Evolutionary conservation across 495 filamentous ascomycete species (phyloP).

Genomic region (Neurospora sublineolata): DNA sequence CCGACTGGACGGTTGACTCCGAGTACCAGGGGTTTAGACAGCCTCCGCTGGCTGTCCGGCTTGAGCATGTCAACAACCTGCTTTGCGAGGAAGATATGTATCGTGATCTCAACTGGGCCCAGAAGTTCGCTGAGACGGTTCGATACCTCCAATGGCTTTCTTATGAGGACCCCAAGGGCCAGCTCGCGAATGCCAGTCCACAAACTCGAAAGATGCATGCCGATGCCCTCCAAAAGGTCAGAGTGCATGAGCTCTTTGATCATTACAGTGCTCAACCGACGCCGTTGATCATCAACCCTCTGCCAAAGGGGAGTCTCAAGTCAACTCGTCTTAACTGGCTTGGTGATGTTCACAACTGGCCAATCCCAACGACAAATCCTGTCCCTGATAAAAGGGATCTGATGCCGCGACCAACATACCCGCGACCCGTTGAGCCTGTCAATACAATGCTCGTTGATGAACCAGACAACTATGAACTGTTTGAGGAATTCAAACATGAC

Average conservation of each 20-base stretch:
- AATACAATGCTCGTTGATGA: slow-evolving; percentile 7
- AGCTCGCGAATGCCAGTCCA: slow-evolving; percentile 8
- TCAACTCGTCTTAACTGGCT: slow-evolving; percentile 15
- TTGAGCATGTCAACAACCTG: slow-evolving; percentile 18
- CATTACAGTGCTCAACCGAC: slow-evolving; percentile 10
- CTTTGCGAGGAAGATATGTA: slow-evolving; percentile 23
- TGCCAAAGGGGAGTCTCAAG: slow-evolving; percentile 3
- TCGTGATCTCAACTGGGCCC: slow-evolving; percentile 16
- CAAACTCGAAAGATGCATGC: slow-evolving; percentile 11
- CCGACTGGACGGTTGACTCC: slow-evolving; percentile 14
- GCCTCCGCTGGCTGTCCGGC: slow-evolving; percentile 14
- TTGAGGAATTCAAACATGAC: not conserved
- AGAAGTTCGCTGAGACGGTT: slow-evolving; percentile 8
- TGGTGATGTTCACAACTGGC: slow-evolving; percentile 6
- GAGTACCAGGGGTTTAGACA: slow-evolving; percentile 10
- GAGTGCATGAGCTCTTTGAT: slow-evolving; percentile 17
- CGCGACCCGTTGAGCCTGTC: slow-evolving; percentile 1
- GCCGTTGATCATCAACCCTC: slow-evolving; percentile 4
- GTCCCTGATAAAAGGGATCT: slow-evolving; percentile 1
- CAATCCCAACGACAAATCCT: not conserved
- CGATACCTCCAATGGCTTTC: slow-evolving; percentile 21
- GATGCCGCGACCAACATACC: slow-evolving; percentile 2
- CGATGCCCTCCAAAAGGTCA: slow-evolving; percentile 13
- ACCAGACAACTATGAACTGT: not conserved
- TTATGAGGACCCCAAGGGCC: slow-evolving; percentile 3